phyloP scores from a whole-genome alignment of 768 basidiomycete species.

The Xerocomus brunneocitrinus region DNA sequence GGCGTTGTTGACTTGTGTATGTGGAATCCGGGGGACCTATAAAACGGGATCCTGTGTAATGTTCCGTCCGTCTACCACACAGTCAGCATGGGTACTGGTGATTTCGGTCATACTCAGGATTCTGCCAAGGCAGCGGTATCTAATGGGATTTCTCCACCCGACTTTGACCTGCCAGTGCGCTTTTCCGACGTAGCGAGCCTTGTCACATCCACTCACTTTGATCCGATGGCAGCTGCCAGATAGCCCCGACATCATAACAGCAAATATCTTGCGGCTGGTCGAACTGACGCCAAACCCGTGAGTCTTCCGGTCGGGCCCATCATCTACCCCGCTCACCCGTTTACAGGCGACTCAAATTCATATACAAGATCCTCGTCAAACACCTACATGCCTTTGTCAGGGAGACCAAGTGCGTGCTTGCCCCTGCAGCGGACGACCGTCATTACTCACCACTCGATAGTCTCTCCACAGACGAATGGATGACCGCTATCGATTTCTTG shows the following conservation, averaged over 20 bases:
- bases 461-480: constrained; percentile 84
- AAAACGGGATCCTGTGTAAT: not conserved
- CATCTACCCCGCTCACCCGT: not conserved
- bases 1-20: not conserved
- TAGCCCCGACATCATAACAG: constrained; percentile 45
- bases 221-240: constrained; percentile 39
- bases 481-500: constrained; percentile 72
- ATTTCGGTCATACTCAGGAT: constrained; percentile 8
- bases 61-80: not conserved
- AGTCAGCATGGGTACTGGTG: constrained; percentile 7
- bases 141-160: constrained; percentile 39
- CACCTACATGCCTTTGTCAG: constrained; percentile 73
- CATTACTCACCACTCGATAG: constrained; percentile 22
- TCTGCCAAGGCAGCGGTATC: constrained; percentile 28
- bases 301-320: constrained; percentile 5
- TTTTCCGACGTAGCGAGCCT: not conserved
- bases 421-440: not conserved
- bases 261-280: constrained; percentile 40
- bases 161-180: constrained; percentile 39
- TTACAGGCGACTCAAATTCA: constrained; percentile 40
- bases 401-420: constrained; percentile 52
- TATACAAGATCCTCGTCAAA: constrained; percentile 48
- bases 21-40: not conserved
- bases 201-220: not conserved
- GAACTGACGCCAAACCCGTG: constrained; percentile 39